phyloP scores from a whole-genome alignment of 108 stramenopile species.

The Mayamaea pseudoterrestris region DNA sequence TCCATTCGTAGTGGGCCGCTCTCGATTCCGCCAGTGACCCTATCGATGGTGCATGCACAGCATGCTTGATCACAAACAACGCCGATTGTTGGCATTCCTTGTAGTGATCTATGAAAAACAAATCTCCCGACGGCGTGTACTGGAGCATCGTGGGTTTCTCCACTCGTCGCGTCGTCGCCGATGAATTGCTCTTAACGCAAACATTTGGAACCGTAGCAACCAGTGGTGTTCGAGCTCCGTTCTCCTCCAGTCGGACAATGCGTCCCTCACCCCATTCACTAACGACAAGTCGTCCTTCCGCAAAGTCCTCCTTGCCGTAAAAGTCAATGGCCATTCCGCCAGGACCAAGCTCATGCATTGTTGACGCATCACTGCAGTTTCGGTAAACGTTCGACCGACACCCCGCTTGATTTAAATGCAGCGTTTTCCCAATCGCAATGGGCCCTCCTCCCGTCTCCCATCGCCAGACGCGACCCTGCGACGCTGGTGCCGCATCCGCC shows the following conservation, averaged over 20 bases:
- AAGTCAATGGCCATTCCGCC: conserved; percentile 46
- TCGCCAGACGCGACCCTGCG: conserved; percentile 50
- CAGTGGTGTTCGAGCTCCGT: conserved; percentile 65
- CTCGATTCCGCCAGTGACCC: conserved; percentile 41
- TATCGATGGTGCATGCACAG: conserved; percentile 33
- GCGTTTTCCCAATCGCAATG: conserved; percentile 61
- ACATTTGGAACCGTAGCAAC: conserved; percentile 25
- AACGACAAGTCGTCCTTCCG: conserved; percentile 26
- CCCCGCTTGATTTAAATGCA: conserved; percentile 48
- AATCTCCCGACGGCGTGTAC: conserved; percentile 61
- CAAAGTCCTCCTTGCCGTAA: conserved; percentile 17
- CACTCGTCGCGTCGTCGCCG: conserved; percentile 14
- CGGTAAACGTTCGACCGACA: conserved; percentile 42
- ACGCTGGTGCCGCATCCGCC: conserved; percentile 20
- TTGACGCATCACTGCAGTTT: neutral
- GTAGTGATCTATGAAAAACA: conserved; percentile 33
- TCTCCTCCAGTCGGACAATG: conserved; percentile 56
- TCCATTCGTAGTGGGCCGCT: conserved; percentile 58
- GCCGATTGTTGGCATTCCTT: neutral
- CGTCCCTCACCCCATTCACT: conserved; percentile 70
- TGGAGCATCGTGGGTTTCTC: conserved; percentile 31
- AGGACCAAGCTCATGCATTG: neutral
- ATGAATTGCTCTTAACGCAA: neutral
- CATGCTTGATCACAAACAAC: conserved; percentile 37
- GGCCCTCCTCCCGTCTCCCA: conserved; percentile 76